Conservation (phyloP, 805 yeast species). For the Yarrowia sp. region DNA sequence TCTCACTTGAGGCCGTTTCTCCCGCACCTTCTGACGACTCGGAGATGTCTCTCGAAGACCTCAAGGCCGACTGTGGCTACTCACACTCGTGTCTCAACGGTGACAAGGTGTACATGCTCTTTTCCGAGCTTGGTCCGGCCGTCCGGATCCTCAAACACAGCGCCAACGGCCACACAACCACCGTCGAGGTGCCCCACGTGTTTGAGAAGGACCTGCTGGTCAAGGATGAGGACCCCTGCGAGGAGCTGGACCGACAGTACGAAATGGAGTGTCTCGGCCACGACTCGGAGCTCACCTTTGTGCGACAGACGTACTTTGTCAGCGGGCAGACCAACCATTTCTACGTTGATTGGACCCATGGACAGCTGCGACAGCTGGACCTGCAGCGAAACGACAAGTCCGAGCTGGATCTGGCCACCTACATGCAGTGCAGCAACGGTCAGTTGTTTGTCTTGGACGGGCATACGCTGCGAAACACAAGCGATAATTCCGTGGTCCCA, state of each 20-base stretch:
- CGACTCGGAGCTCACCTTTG: constrained; percentile 12
- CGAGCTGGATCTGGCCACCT: constrained; percentile 10
- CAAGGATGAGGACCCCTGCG: constrained; percentile 9
- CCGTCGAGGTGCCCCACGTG: constrained; percentile 10
- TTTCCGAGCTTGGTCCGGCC: constrained; percentile 7
- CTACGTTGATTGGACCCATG: not conserved
- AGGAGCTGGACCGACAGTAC: constrained; percentile 16
- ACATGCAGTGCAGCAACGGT: constrained; percentile 17
- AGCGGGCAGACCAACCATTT: not conserved
- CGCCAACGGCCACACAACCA: not conserved
- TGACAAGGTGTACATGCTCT: constrained; percentile 16
- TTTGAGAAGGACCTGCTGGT: constrained; percentile 6
- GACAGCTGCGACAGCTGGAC: not conserved
- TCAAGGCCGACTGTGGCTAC: constrained; percentile 8
- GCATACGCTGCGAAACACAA: not conserved
- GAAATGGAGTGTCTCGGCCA: constrained; percentile 18
- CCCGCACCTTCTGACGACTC: not conserved
- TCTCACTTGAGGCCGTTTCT: not conserved
- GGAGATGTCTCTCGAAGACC: constrained; percentile 4
- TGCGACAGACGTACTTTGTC: constrained; percentile 8
- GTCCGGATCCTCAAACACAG: not conserved
- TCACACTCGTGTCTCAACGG: constrained; percentile 16
- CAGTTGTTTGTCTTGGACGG: constrained; percentile 18
- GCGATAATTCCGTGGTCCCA: not conserved
- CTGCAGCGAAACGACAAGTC: not conserved